Evolutionary conservation across 2,329 filamentous ascomycete genomes (phyloP).

Genomic region (Diaporthe velutina): DNA sequence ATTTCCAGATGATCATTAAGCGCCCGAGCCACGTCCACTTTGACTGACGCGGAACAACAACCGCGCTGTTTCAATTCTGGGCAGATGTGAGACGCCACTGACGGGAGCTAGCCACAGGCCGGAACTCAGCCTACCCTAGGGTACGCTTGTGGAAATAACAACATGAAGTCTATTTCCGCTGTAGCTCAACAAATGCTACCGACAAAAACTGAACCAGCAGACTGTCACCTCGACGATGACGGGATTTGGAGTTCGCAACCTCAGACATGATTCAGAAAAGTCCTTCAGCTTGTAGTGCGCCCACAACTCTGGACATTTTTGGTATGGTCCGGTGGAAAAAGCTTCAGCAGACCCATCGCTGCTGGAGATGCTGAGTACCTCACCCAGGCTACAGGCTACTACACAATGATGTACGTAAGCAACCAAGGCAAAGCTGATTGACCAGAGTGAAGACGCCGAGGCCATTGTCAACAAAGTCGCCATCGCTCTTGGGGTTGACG

Average conservation of each 20-base stretch:
- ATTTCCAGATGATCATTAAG: background rate
- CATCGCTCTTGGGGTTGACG: conserved; percentile 23
- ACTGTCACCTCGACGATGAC: background rate
- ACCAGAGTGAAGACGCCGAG: background rate
- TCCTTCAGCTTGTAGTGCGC: background rate
- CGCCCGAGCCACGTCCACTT: background rate
- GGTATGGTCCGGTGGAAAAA: background rate
- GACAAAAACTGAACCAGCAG: background rate
- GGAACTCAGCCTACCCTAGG: background rate
- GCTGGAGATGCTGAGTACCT: too few relatives aligned
- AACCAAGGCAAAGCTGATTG: background rate
- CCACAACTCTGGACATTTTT: too few relatives aligned
- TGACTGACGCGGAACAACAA: background rate
- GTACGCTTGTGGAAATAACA: background rate
- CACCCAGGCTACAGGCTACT: background rate
- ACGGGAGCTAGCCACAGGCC: background rate
- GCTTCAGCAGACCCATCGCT: background rate
- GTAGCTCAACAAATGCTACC: too few relatives aligned
- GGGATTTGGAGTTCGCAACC: background rate
- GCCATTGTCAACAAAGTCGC: conserved; percentile 16
- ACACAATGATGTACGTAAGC: background rate
- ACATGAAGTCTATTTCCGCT: background rate
- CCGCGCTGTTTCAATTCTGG: background rate
- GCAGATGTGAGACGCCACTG: background rate
- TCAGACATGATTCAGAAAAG: background rate